A percentile compares a stretch with the other conserved stretches of the same genome.
phyloP scores from a whole-genome alignment of 2,329 filamentous ascomycete species.

The Apiospora phragmitis region DNA sequence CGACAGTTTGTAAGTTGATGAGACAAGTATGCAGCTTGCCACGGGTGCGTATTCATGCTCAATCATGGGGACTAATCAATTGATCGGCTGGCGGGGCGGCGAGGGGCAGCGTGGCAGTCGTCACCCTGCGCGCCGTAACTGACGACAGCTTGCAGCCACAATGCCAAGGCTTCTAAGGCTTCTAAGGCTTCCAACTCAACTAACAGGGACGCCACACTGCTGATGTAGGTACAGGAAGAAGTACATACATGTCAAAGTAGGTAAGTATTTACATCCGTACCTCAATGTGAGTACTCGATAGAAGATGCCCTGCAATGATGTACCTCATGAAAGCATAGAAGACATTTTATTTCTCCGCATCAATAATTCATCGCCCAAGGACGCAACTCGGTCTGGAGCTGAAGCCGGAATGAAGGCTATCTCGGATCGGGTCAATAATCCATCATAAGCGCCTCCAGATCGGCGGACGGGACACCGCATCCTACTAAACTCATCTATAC shows the following conservation, averaged over 20 bases:
- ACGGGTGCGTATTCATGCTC: not conserved
- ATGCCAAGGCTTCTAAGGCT: not conserved
- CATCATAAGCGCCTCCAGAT: not conserved
- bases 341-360: not conserved
- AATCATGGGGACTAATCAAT: not conserved
- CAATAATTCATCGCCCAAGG: not conserved
- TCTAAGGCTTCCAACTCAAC: not conserved
- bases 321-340: not conserved
- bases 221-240: not conserved
- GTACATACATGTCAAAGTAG: no score
- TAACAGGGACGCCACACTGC: not conserved
- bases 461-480: not conserved
- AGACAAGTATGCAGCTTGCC: not conserved
- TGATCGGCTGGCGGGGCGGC: not conserved
- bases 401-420: not conserved
- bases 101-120: not conserved
- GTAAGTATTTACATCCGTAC: not conserved
- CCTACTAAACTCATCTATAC: not conserved
- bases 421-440: not conserved
- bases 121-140: conserved; percentile 3
- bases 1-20: conserved; percentile 1
- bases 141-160: conserved; percentile 5
- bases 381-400: not conserved
- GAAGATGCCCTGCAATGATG: not conserved
- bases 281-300: not conserved